phyloP scores from a whole-genome alignment of 2,329 filamentous ascomycete species.

The Alternaria hordeiaustralica region DNA sequence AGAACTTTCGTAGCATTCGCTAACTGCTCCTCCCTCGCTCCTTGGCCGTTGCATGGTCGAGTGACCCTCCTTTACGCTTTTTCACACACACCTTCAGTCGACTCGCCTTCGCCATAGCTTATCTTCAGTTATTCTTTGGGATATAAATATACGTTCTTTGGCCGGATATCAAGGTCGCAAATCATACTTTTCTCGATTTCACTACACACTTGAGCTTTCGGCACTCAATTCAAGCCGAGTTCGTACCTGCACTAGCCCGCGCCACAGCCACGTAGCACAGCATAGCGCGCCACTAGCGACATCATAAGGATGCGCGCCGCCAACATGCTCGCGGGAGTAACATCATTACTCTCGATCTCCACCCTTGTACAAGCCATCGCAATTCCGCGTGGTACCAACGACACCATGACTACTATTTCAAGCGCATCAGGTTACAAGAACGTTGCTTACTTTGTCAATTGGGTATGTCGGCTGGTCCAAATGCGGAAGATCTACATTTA shows the following conservation, averaged over 20 bases:
- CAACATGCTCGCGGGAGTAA: slow-evolving; percentile 31
- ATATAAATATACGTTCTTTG: slow-evolving; percentile 2
- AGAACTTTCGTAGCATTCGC: slow-evolving; percentile 33
- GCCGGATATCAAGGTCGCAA: not conserved
- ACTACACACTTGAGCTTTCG: not conserved
- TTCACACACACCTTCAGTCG: not conserved
- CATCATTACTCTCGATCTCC: slow-evolving; percentile 28
- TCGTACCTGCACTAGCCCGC: slow-evolving; percentile 26
- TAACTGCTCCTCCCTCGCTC: slow-evolving; percentile 14
- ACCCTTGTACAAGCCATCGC: slow-evolving; percentile 26
- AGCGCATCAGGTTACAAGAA: slow-evolving; percentile 42
- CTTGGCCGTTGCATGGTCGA: slow-evolving; percentile 16
- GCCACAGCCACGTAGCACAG: slow-evolving; percentile 31
- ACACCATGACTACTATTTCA: slow-evolving; percentile 17
- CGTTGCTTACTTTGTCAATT: slow-evolving; percentile 50
- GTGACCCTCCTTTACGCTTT: slow-evolving; percentile 7
- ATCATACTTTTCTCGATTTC: not conserved
- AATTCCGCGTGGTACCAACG: slow-evolving; percentile 24
- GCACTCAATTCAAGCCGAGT: slow-evolving; percentile 14
- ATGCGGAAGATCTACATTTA: not conserved
- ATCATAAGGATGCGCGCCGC: slow-evolving; percentile 27
- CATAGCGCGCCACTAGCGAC: slow-evolving; percentile 30
- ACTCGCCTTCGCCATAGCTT: not conserved
- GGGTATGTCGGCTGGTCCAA: slow-evolving; percentile 30
- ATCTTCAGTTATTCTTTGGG: not conserved